These are phyloP conservation scores for Saururus chinensis DNA, from an alignment of 164 flowering plant species.

Conservation along the genomic window DNA sequence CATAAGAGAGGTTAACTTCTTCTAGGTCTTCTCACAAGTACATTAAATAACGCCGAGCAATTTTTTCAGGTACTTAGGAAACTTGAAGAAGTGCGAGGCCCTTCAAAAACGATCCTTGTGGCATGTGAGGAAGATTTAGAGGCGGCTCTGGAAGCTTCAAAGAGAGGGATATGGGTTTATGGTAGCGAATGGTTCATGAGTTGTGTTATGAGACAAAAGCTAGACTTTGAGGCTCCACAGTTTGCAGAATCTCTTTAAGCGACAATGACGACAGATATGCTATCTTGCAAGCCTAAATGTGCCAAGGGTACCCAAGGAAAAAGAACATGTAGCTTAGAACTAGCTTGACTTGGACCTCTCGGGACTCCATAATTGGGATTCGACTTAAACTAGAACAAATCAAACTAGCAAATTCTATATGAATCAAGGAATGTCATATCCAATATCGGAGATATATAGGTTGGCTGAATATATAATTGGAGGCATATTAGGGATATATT, in stretches of 20 bases:
- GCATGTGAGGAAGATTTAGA: constrained; percentile 77
- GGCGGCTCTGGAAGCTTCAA: constrained; percentile 55
- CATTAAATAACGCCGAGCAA: background rate
- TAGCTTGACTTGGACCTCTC: no score
- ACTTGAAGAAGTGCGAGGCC: constrained; percentile 25
- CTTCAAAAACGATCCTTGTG: constrained; percentile 46
- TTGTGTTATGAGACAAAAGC: constrained; percentile 78
- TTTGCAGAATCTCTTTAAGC: constrained; percentile 65
- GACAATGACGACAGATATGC: no score
- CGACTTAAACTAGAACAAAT: no score
- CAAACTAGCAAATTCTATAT: no score
- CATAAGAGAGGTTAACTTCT: background rate
- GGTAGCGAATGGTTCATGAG: constrained; percentile 78
- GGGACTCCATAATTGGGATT: no score
- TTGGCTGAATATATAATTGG: no score
- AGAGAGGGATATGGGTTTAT: constrained; percentile 57
- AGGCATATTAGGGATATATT: no score
- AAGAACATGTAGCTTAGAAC: no score
- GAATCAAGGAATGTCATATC: no score
- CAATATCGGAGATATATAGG: no score
- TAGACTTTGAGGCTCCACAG: constrained; percentile 65
- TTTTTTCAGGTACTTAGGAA: constrained; percentile 31
- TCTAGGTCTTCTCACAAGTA: background rate
- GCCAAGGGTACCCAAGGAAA: background rate
- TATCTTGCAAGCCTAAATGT: background rate